phyloP scores from a whole-genome alignment of 2,329 filamentous ascomycete genomes.

The Raffaelea deltoideospora region DNA sequence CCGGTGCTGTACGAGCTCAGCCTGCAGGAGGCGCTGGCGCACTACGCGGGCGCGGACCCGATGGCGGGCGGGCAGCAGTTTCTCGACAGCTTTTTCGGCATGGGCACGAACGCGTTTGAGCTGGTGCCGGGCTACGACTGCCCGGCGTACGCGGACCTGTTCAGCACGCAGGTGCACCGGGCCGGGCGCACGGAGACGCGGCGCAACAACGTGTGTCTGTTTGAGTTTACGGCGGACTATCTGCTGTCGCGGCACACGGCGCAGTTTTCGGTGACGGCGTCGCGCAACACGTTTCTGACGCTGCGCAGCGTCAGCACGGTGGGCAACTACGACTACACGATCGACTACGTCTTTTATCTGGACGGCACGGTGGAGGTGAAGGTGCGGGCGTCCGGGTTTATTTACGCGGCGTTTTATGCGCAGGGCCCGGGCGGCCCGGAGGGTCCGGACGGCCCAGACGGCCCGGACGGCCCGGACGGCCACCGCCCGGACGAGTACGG shows the following conservation, averaged over 20 bases:
- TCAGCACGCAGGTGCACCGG: not conserved
- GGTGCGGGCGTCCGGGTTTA: constrained; percentile 37
- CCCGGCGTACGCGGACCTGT: constrained; percentile 10
- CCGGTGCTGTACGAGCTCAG: constrained; percentile 36
- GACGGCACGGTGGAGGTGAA: constrained; percentile 37
- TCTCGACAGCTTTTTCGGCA: constrained; percentile 23
- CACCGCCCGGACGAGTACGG: constrained; percentile 13
- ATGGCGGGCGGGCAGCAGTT: constrained; percentile 25
- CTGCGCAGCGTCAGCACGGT: constrained; percentile 33
- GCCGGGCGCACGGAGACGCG: constrained; percentile 12
- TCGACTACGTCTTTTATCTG: constrained; percentile 32
- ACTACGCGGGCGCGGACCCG: constrained; percentile 33
- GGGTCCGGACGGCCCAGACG: no score
- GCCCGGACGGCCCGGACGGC: no score
- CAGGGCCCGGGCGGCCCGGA: no score
- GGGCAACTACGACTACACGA: constrained; percentile 39
- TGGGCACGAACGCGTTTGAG: constrained; percentile 19
- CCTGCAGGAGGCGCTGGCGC: constrained; percentile 35
- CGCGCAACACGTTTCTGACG: constrained; percentile 27
- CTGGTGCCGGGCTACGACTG: constrained; percentile 28
- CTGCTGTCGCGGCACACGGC: constrained; percentile 21
- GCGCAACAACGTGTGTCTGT: constrained; percentile 22
- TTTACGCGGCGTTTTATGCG: constrained; percentile 31
- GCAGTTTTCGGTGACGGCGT: constrained; percentile 20
- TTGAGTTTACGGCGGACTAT: constrained; percentile 21